Evolutionary conservation across 768 basidiomycete genomes (phyloP).

Genomic region (Tricholoma furcatifolium): DNA sequence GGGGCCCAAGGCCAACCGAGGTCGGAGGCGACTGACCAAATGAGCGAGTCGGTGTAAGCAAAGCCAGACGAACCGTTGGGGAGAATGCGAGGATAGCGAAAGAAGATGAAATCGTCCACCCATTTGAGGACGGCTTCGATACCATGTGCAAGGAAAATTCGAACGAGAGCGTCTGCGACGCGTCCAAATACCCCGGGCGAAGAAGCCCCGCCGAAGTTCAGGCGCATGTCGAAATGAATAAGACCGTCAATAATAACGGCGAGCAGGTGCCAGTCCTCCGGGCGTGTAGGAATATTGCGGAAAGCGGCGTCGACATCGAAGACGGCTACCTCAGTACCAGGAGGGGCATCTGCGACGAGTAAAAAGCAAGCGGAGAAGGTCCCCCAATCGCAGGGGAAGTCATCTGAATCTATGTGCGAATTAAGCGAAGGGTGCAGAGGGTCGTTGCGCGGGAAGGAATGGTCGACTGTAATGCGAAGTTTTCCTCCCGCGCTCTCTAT

Average conservation of each 20-base stretch:
- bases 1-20: conserved; percentile 37
- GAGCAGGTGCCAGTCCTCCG: not conserved
- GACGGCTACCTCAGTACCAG: too few species aligned
- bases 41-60: conserved; percentile 20
- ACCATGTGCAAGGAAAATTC: too few species aligned
- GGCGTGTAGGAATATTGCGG: conserved; percentile 1
- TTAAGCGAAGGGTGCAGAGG: too few species aligned
- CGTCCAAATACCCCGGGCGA: conserved; percentile 29
- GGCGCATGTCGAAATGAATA: conserved; percentile 6
- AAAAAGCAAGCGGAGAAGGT: conserved; percentile 6
- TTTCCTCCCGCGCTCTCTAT: conserved; percentile 25
- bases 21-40: conserved; percentile 18
- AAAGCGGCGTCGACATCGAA: conserved; percentile 6
- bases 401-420: too few species aligned
- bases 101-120: conserved; percentile 36
- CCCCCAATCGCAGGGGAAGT: conserved; percentile 7
- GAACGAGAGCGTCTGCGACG: conserved; percentile 28
- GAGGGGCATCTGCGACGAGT: conserved; percentile 6
- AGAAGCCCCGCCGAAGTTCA: conserved; percentile 24
- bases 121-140: too few species aligned
- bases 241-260: not conserved
- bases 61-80: not conserved
- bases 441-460: too few species aligned
- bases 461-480: conserved; percentile 24
- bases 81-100: conserved; percentile 15